Evolutionary conservation across 805 yeast genomes (phyloP).

Genomic region (Nakazawaea pomicola): DNA sequence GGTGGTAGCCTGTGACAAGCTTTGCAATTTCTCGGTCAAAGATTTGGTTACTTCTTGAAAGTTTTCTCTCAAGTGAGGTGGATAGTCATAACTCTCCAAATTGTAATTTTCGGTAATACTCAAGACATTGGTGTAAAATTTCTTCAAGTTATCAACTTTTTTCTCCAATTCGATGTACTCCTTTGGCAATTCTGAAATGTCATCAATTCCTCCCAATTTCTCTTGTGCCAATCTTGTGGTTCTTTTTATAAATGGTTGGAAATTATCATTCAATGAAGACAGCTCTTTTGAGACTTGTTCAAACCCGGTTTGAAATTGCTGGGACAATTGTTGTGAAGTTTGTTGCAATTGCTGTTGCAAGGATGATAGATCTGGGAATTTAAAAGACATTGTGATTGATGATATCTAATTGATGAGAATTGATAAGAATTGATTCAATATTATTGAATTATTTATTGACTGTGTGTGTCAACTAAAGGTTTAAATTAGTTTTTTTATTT

Average conservation of each 20-base stretch:
- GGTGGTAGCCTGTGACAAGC: slow-evolving; percentile 57
- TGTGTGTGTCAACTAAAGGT: no score
- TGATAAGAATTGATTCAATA: no score
- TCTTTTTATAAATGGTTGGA: slow-evolving; percentile 54
- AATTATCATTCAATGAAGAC: slow-evolving; percentile 25
- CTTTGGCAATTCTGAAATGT: slow-evolving; percentile 67
- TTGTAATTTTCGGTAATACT: slow-evolving; percentile 58
- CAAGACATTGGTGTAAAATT: slow-evolving; percentile 49
- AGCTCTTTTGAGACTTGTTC: slow-evolving; percentile 29
- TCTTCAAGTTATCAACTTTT: slow-evolving; percentile 59
- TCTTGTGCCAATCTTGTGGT: slow-evolving; percentile 57
- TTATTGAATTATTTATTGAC: no score
- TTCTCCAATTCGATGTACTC: slow-evolving; percentile 67
- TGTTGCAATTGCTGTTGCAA: slow-evolving; percentile 27
- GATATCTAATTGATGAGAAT: slow-evolving; percentile 5
- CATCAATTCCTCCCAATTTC: slow-evolving; percentile 60
- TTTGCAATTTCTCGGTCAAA: slow-evolving; percentile 49
- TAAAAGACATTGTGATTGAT: slow-evolving; percentile 23
- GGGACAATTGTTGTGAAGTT: slow-evolving; percentile 27
- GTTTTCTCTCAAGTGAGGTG: slow-evolving; percentile 71
- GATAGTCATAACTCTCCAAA: slow-evolving; percentile 75
- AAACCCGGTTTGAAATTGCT: slow-evolving; percentile 27
- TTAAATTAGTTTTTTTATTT: neutral
- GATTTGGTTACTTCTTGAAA: slow-evolving; percentile 56
- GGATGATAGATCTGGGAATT: slow-evolving; percentile 25